These are phyloP conservation scores for Psophocarpus tetragonolobus DNA, from an alignment of 306 rosid genomes.

Conservation along the genomic window DNA sequence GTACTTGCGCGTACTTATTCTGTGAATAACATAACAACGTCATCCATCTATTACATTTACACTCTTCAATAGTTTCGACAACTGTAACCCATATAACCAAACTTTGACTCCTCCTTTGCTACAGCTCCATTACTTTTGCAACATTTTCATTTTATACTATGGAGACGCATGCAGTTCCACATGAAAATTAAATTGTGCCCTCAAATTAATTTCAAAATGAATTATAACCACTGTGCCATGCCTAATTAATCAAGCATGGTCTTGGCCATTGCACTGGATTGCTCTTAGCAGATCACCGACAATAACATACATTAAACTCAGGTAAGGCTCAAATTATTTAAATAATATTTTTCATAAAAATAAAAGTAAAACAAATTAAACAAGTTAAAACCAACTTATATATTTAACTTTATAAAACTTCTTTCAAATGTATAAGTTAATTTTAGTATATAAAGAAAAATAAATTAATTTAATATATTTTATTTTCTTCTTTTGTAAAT, in stretches of 20 bases:
- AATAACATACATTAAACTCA: not conserved
- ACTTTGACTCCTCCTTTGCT: not conserved
- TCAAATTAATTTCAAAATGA: not conserved
- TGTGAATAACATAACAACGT: not conserved
- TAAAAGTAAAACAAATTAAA: no score
- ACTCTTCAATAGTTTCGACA: not conserved
- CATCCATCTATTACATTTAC: not conserved
- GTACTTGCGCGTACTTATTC: conserved; percentile 19
- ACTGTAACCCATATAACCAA: not conserved
- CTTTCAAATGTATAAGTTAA: no score
- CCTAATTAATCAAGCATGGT: not conserved
- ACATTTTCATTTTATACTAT: not conserved
- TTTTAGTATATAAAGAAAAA: no score
- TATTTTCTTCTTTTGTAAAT: no score
- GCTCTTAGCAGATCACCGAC: conserved; percentile 5
- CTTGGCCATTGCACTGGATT: not conserved
- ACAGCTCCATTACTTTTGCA: not conserved
- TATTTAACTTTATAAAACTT: no score
- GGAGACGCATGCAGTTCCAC: not conserved
- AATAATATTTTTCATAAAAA: no score
- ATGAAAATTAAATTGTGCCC: not conserved
- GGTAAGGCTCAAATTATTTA: not conserved
- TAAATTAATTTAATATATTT: no score
- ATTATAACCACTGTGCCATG: not conserved
- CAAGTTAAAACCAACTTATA: no score